Evolutionary conservation across 2,329 filamentous ascomycete species (phyloP).

Genomic region (Fusarium sp.): DNA sequence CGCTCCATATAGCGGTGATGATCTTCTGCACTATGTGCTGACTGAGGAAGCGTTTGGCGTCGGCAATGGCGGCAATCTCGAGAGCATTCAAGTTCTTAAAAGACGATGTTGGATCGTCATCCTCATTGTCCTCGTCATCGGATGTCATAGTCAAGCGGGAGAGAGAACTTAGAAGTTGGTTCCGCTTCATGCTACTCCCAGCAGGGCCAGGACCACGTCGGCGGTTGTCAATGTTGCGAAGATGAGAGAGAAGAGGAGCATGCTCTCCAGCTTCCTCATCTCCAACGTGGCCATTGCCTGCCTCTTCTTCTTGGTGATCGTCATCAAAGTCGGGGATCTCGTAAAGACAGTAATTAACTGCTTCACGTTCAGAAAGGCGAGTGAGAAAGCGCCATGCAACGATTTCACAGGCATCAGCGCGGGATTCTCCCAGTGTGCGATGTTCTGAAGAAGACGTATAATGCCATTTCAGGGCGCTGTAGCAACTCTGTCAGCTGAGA

Average conservation of each 20-base stretch:
- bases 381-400: conserved; percentile 83
- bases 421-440: conserved; percentile 73
- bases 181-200: conserved; percentile 59
- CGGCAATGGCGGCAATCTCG: conserved; percentile 84
- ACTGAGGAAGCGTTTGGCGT: conserved; percentile 86
- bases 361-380: conserved; percentile 76
- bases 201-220: conserved; percentile 41
- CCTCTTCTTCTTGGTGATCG: conserved; percentile 38
- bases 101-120: conserved; percentile 72
- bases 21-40: conserved; percentile 85
- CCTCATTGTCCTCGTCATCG: conserved; percentile 52
- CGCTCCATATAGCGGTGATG: conserved; percentile 86
- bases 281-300: conserved; percentile 19
- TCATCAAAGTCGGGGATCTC: conserved; percentile 68
- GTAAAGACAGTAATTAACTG: conserved; percentile 78
- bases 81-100: conserved; percentile 87
- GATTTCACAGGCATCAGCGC: conserved; percentile 81
- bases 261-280: conserved; percentile 61
- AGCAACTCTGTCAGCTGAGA: conserved; percentile 20
- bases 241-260: conserved; percentile 59
- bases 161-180: conserved; percentile 64
- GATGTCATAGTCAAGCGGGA: conserved; percentile 62
- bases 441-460: conserved; percentile 73
- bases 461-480: conserved; percentile 79
- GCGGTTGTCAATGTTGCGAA: conserved; percentile 45